phyloP scores from a whole-genome alignment of 345 rosid species.

The Capsella bursapastoris region DNA sequence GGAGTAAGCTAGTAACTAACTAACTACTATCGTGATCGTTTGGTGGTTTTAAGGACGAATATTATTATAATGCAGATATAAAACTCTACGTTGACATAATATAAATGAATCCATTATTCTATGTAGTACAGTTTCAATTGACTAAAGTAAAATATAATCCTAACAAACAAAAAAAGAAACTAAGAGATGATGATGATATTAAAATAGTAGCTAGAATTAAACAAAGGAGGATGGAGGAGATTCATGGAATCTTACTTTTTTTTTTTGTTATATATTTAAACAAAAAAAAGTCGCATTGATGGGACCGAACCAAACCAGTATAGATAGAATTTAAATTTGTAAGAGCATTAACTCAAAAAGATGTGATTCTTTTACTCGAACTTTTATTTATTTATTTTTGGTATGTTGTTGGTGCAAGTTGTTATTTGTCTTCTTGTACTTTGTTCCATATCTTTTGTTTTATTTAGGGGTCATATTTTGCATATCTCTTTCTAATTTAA shows the following conservation, averaged over 20 bases:
- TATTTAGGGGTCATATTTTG: background rate
- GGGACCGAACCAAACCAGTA: slow-evolving; percentile 7
- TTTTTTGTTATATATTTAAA: too few species aligned
- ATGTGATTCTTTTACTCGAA: slow-evolving; percentile 36
- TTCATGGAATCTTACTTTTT: slow-evolving; percentile 40
- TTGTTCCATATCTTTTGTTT: slow-evolving; percentile 23
- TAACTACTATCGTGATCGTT: background rate
- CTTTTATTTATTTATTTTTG: background rate
- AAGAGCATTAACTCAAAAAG: slow-evolving; percentile 17
- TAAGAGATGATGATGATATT: slow-evolving; percentile 10
- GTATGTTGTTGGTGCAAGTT: background rate
- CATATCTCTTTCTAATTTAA: too few species aligned
- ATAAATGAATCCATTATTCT: slow-evolving; percentile 11
- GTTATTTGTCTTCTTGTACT: slow-evolving; percentile 36
- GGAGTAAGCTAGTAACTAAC: background rate
- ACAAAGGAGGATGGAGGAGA: slow-evolving; percentile 37
- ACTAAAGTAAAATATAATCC: slow-evolving; percentile 1
- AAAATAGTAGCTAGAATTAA: background rate
- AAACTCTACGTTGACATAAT: slow-evolving; percentile 3
- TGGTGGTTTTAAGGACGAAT: background rate
- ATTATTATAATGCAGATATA: background rate
- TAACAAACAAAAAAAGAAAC: slow-evolving; percentile 12
- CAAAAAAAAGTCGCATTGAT: slow-evolving; percentile 26
- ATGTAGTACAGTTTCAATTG: background rate
- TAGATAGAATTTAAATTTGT: background rate